Base-by-base conservation (phyloP, 345 rosid species). In the Linum lewisii region DNA sequence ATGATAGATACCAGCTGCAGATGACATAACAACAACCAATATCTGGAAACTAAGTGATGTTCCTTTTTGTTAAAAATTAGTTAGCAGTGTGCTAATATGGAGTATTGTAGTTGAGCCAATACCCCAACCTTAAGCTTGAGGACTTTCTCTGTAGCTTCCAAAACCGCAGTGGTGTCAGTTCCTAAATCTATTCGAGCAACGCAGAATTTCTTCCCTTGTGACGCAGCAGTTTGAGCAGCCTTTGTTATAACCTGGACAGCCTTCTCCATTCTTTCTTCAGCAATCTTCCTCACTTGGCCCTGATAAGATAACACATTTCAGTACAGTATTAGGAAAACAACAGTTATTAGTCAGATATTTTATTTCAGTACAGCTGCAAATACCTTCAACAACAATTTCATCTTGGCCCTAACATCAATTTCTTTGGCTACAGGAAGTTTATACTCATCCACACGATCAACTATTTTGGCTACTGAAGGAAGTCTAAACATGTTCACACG, bases 351-450 rank as follows among this genome's bases (percentile, higher is more conserved):
- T 4, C 24, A 23, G 15, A 18, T 42, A 34, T 7, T 9, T 45
- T 16, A 55, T 23, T 25, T 64, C 20, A 60, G 59, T 53, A 58
- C 14, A 22, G 45, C 57, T 34, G 55, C 5, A n/a, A 59, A 67
- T 76, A 85, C 99, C 95, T 85, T 95, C 63, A 94, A 90, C 47
- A 66, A 58, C 29, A 69, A 67, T 60, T n/a, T n/a, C n/a, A 94
- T 84, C 73, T 82, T 87, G 24, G 78, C 81, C 82, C 85, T 82
- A 58, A 94, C 76, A 57, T 84, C 88, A 65, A 92, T 90, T 67
- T 94, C 90, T 78, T 74, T 84, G 61, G 87, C 85, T 18, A 95
- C 96, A 19, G 97, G n/a, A n/a, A n/a, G n/a, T n/a, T n/a, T n/a
- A n/a, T n/a, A n/a, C n/a, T n/a, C n/a, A n/a, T n/a, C n/a, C n/a